Percentiles rank a stretch among this genome's conserved stretches.
phyloP scores from a whole-genome alignment of 1,139 yeast genomes.

The Protomyces pachydermus region DNA sequence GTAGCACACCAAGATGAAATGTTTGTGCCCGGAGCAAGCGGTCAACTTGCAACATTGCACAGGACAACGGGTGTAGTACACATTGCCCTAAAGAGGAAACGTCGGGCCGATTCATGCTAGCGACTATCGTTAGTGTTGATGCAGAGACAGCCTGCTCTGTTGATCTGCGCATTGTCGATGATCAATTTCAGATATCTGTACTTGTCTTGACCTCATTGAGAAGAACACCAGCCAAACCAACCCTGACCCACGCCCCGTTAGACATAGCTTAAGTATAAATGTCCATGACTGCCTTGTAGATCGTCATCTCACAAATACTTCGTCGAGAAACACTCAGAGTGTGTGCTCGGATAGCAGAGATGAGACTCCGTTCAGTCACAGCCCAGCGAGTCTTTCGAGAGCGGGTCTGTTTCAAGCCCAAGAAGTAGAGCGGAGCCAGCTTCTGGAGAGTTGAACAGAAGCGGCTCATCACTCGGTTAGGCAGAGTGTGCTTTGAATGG shows the following conservation, averaged over 20 bases:
- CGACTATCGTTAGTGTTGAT: no score
- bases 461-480: not conserved
- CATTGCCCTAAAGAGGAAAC: no score
- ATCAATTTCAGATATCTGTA: not conserved
- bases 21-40: no score
- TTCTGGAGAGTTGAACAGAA: not conserved
- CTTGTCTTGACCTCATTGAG: not conserved
- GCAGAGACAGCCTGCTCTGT: no score
- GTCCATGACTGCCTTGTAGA: slow-evolving; percentile 1
- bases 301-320: not conserved
- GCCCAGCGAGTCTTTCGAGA: not conserved
- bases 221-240: not conserved
- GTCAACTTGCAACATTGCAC: no score
- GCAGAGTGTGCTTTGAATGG: no score
- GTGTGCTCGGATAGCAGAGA: not conserved
- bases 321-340: not conserved
- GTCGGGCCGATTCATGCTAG: no score
- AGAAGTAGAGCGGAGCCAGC: not conserved
- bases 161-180: no score
- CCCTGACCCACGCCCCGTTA: not conserved
- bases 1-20: no score
- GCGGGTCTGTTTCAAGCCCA: not conserved
- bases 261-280: not conserved
- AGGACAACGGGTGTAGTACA: no score
- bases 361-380: slow-evolving; percentile 1